These are phyloP conservation scores for Trematosphaeria pertusa DNA, from an alignment of 2,329 filamentous ascomycete species.

Conservation along the genomic window DNA sequence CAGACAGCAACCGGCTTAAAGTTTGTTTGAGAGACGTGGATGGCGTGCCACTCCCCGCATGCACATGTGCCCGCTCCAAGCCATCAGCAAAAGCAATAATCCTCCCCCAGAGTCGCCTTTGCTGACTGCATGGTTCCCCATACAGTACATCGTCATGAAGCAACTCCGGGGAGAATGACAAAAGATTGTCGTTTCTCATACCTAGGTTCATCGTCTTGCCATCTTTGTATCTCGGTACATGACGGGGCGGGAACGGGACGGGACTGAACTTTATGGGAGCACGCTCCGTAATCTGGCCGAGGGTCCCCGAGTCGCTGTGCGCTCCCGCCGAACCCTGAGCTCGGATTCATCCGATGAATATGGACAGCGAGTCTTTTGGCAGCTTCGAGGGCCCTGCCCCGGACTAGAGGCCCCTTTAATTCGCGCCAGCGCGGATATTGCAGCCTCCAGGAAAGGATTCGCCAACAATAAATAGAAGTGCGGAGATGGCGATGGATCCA, in stretches of 20 bases:
- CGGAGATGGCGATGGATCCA: conserved; percentile 17
- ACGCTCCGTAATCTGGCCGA: conserved; percentile 42
- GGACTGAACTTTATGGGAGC: conserved; percentile 34
- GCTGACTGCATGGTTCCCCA: conserved; percentile 6
- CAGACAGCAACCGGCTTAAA: conserved; percentile 37
- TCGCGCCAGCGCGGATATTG: conserved; percentile 2
- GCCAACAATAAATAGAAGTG: conserved; percentile 2
- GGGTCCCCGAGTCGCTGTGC: conserved; percentile 9
- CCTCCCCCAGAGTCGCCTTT: conserved; percentile 11
- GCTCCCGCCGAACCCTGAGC: conserved; percentile 29
- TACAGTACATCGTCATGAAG: conserved; percentile 2
- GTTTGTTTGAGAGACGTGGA: conserved; percentile 34
- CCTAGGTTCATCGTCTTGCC: conserved; percentile 1
- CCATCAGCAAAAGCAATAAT: conserved; percentile 35
- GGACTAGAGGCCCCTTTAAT: neutral
- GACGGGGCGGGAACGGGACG: conserved; percentile 40
- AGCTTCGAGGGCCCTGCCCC: neutral
- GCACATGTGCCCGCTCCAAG: conserved; percentile 28
- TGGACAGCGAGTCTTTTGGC: conserved; percentile 3
- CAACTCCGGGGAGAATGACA: conserved; percentile 19
- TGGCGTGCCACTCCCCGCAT: conserved; percentile 33
- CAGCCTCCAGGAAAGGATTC: neutral
- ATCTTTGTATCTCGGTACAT: conserved; percentile 24
- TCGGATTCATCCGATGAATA: conserved; percentile 34
- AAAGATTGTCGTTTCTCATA: conserved; percentile 7